Evolutionary conservation across 2,329 filamentous ascomycete genomes (phyloP), one percentile per base, ranked within the genome.

Genomic region (Trichoderma breve): DNA sequence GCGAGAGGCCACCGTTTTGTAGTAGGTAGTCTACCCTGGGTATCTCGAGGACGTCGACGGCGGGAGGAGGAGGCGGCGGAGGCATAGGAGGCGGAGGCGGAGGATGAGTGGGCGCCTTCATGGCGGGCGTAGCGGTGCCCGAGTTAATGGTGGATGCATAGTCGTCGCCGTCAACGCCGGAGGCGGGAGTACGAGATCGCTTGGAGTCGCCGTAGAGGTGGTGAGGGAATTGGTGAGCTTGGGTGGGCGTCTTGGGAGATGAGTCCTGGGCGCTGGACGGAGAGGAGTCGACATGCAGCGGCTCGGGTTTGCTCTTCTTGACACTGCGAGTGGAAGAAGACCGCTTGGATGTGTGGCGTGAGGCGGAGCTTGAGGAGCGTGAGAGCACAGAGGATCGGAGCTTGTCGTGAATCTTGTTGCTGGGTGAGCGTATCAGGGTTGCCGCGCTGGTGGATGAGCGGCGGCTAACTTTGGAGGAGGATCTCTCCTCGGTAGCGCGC

Each of bases 1-100:
- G 87, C 26, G 90, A 81, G 21, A 98, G 83, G 1, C 95, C 95
- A 51, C 95, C 95, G 80, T 98, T 92, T 77, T 96, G 93, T 70
- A 98, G 86, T 21, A 98, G 85, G 79, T 98, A 98, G 79, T 98
- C 95, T 21, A 98, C 94, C 73, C 93, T 89, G 0, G 95, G 95
- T 14, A 91, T 87, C 53, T 94, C 90, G 57, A 91, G 86, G 66
- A 90, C 84, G 75, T 90, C 88, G 9, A 94, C 88, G 1, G 92
- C 90, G 1, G 93, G 94, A 0, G 93, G 93, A 1, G 93, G 88
- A 1, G 93, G 93, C 1, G 93, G 88, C 1, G 88, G 85, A 0
- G 88, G 86, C 0, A 86, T 86, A 0, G 84, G 84, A 2, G 82
- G 83, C 0, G 84, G 84, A 2, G 82, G 83, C 4, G 86, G 82